Base-by-base conservation (phyloP, 2,329 filamentous ascomycete genomes). In the Colletotrichum karsti region DNA sequence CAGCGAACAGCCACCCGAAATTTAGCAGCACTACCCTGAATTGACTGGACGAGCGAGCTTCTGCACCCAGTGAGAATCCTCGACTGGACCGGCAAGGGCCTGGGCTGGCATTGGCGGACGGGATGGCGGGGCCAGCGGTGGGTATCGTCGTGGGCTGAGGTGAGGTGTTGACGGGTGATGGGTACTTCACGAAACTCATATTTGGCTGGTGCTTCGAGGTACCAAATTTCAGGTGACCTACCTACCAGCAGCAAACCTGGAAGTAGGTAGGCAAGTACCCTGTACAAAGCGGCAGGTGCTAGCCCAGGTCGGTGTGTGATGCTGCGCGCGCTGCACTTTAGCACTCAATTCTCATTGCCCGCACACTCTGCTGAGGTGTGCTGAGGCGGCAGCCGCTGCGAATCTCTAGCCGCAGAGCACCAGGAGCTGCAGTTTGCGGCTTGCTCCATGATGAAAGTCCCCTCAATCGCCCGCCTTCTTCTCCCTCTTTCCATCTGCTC, bases 401-500 rank as follows among this genome's bases (percentile, higher is more conserved):
- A 53, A 37, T 33, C 12, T 53, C 48, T 53, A 15, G 48, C 28
- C 33, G 48, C 48, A 50, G 30, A 33, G 30, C 30, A 12, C 12
- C 8, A 9, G 30, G 8, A 7, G 30, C 46, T 51, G 26, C 54
- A 42, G 22, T 35, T 54, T 54, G 50, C 50, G 20, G 30, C 50
- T 20, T 54, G 50, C 50, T 58, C 65, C 62, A 61, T 69, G 71
- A 67, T 67, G 60, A 64, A 72, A 55, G 63, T 70, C 67, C 62
- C 63, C 57, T 70, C 61, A n/a, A 72, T 59, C 68, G 63, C 61
- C 55, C 48, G 60, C 68, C 46, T 68, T 69, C 62, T 69, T 74
- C 75, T 74, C 74, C 72, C 67, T 72, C 64, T 56, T 72, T 69
- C 66, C 67, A 69, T 50, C 57, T 60, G 69, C 69, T 60, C 57